Evolutionary conservation across 192 early-diverging fungal genomes (phyloP).

Genomic region (Coemansia sp.): DNA sequence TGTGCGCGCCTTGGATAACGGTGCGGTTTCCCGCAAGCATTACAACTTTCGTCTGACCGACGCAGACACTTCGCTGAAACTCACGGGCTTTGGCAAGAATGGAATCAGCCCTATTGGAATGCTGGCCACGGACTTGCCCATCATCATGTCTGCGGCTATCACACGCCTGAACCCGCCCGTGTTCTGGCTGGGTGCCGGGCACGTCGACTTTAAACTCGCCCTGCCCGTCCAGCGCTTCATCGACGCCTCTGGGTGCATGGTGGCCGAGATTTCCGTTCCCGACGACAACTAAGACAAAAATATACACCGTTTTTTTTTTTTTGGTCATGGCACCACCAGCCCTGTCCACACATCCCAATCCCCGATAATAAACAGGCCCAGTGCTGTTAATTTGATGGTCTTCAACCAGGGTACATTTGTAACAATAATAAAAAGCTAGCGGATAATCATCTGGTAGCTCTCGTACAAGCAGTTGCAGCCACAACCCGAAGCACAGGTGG

Average conservation of each 20-base stretch:
- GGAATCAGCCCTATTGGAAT: constrained; percentile 70
- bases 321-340: no score
- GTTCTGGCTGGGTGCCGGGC: constrained; percentile 73
- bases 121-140: constrained; percentile 45
- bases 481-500: constrained; percentile 42
- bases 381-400: no score
- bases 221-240: constrained; percentile 60
- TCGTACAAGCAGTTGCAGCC: constrained; percentile 43
- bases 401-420: no score
- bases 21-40: constrained; percentile 58
- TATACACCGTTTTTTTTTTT: no score
- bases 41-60: constrained; percentile 75
- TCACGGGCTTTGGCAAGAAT: constrained; percentile 70
- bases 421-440: no score
- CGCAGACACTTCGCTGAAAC: constrained; percentile 51
- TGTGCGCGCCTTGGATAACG: constrained; percentile 51
- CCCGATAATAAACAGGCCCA: no score
- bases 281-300: constrained; percentile 5
- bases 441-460: constrained; percentile 10
- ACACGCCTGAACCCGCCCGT: constrained; percentile 58
- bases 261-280: constrained; percentile 24
- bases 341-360: no score
- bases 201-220: constrained; percentile 81
- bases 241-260: constrained; percentile 13
- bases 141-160: constrained; percentile 64